Percentiles rank a stretch among this genome's conserved stretches.
phyloP scores from a whole-genome alignment of 2,329 filamentous ascomycete species.

The Dryadomyces quercus-mongolicae region DNA sequence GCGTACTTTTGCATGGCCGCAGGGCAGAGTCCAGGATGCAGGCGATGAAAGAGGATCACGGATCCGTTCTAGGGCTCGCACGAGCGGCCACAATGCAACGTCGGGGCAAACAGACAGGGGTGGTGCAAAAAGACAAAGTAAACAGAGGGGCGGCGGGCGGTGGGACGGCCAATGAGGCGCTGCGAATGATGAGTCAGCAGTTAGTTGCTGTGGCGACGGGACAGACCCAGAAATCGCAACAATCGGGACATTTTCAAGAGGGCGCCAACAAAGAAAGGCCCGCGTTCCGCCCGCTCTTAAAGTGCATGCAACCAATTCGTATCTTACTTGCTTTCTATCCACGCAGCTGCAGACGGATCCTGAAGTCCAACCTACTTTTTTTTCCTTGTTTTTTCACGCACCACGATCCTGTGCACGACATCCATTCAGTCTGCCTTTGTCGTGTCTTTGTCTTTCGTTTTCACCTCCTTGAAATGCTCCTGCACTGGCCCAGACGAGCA shows the following conservation, averaged over 20 bases:
- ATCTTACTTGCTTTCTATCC: no score
- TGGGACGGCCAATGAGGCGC: not conserved
- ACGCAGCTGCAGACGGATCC: not conserved
- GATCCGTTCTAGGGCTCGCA: no score
- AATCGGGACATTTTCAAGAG: not conserved
- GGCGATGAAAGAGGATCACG: no score
- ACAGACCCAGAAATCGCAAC: not conserved
- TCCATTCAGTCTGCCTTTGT: not conserved
- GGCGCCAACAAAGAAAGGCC: not conserved
- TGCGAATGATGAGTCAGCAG: not conserved
- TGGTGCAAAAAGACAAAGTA: not conserved
- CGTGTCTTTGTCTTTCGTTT: not conserved
- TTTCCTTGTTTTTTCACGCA: no score
- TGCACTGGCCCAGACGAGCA: no score
- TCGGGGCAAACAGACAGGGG: no score
- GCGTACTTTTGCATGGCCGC: no score
- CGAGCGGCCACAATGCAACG: no score
- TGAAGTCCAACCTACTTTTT: not conserved
- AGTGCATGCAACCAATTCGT: not conserved
- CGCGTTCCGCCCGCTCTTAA: not conserved
- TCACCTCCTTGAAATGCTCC: not conserved
- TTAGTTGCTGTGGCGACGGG: not conserved
- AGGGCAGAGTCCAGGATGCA: no score
- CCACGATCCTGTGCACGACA: not conserved
- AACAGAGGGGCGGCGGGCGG: not conserved